Evolutionary conservation across 1,139 yeast species (phyloP), one percentile per base, ranked within the genome.

Genomic region (Arxiozyma bovina): DNA sequence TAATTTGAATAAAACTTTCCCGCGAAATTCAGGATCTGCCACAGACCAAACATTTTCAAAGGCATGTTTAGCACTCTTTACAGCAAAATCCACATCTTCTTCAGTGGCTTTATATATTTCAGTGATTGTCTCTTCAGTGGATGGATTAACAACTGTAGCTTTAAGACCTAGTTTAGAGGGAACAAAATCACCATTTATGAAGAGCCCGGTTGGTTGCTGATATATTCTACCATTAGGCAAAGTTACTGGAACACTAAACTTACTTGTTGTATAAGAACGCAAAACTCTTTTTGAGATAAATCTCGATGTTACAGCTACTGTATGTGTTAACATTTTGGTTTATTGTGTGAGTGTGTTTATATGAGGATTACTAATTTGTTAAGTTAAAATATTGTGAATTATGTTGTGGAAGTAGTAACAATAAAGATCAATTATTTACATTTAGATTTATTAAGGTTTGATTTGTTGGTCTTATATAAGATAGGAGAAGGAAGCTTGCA

Each of bases 151-250:
- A 7, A 76, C 77, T 51, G 74, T 75, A 55, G 75, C 74, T 25
- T 75, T 71, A 51, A 74, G 73, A 44, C 70, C 67, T 54, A 67
- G 70, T 55, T 65, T 65, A 3, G 80, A 72, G 21, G 71, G 67
- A 20, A 74, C 77, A 57, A 76, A 77, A 55, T 76, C 73, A 60
- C 77, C 77, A 65, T 76, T 72, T 58, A 77, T 76, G 67, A 76
- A 77, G 54, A 77, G 67, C 56, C 80, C 81, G 18, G 81, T 77
- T 55, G 83, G 83, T 65, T 79, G 83, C 44, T 76, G 76, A 75
- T 63, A 72, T 44, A 64, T 70, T 44, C 70, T 66, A 51, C 85
- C 85, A 58, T 77, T 80, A 56, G 85, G 85, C 50, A 80, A 69
- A 22, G 76, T 77, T 55, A 81, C 69, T 42, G 77, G 74, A 12